Percentiles rank a stretch among this genome's conserved stretches.
Evolutionary conservation across 1,284 basidiomycete species (phyloP).

Genomic region (Naganishia cerealis): DNA sequence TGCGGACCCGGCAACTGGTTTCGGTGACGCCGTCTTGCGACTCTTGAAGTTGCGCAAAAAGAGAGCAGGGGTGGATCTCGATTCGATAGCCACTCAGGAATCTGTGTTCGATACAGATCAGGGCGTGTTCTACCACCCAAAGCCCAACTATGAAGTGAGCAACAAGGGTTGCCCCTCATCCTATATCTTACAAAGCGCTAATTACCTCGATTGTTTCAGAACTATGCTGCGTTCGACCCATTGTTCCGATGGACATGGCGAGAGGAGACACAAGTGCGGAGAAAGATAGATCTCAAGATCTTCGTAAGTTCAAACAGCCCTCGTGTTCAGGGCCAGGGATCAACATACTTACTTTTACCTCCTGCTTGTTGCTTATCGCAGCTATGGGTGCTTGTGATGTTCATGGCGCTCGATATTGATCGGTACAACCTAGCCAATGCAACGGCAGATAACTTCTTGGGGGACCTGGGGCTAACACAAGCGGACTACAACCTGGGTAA

Average conservation of each 20-base stretch:
- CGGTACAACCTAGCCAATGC: constrained; percentile 59
- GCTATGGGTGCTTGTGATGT: constrained; percentile 64
- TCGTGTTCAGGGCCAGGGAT: background rate
- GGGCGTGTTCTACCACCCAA: constrained; percentile 40
- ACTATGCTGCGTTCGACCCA: constrained; percentile 59
- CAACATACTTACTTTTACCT: background rate
- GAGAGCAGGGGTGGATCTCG: constrained; percentile 46
- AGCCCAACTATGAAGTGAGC: constrained; percentile 29
- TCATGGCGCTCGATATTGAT: constrained; percentile 59
- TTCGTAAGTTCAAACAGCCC: constrained; percentile 50
- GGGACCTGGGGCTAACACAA: constrained; percentile 57
- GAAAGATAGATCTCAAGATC: constrained; percentile 65
- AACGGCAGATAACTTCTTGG: constrained; percentile 67
- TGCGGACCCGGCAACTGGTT: constrained; percentile 24
- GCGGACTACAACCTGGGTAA: constrained; percentile 60
- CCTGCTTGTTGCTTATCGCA: background rate
- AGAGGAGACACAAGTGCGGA: constrained; percentile 64
- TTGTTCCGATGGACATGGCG: constrained; percentile 67
- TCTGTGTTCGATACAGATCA: constrained; percentile 62
- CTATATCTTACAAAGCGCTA: background rate
- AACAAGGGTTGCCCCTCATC: background rate
- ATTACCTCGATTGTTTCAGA: constrained; percentile 35
- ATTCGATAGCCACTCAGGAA: constrained; percentile 60
- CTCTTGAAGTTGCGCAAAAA: constrained; percentile 30
- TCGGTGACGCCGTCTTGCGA: constrained; percentile 27